phyloP scores from a whole-genome alignment of 306 rosid genomes.

The Albizia julibrissin region DNA sequence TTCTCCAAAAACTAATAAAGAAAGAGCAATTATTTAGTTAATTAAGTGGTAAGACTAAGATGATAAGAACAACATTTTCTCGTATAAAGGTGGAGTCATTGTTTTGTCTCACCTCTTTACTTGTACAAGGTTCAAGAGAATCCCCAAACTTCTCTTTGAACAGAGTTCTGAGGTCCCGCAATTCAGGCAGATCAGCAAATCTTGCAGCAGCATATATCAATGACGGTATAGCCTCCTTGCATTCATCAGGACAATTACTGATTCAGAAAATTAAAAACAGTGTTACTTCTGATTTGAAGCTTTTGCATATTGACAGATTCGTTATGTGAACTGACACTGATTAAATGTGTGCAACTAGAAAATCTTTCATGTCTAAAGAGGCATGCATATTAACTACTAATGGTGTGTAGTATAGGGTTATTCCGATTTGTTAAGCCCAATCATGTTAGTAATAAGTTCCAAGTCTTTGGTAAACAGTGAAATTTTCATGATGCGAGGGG shows the following conservation, averaged over 20 bases:
- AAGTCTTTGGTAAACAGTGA: not conserved
- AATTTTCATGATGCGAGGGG: not conserved
- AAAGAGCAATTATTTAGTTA: constrained; percentile 34
- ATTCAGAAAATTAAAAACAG: not conserved
- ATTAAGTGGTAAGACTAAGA: constrained; percentile 34
- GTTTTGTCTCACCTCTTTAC: constrained; percentile 57
- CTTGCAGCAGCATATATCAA: constrained; percentile 86
- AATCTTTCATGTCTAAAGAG: not conserved
- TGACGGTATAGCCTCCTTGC: constrained; percentile 74
- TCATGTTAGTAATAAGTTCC: not conserved
- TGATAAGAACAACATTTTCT: not conserved
- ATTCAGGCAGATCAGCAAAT: constrained; percentile 83
- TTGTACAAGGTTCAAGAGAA: constrained; percentile 50
- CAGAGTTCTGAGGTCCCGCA: constrained; percentile 67
- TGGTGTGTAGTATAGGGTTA: not conserved
- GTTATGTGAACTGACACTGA: not conserved
- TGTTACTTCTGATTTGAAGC: not conserved
- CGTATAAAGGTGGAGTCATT: not conserved
- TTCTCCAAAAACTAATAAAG: constrained; percentile 55
- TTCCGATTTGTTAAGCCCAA: not conserved
- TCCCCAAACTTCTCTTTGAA: constrained; percentile 59
- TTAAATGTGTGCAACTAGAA: not conserved
- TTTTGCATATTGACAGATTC: not conserved
- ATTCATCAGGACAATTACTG: constrained; percentile 77
- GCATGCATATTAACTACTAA: not conserved